These are phyloP conservation scores for Jatropha multifida DNA, from an alignment of 441 rosid genomes.

Conservation along the genomic window DNA sequence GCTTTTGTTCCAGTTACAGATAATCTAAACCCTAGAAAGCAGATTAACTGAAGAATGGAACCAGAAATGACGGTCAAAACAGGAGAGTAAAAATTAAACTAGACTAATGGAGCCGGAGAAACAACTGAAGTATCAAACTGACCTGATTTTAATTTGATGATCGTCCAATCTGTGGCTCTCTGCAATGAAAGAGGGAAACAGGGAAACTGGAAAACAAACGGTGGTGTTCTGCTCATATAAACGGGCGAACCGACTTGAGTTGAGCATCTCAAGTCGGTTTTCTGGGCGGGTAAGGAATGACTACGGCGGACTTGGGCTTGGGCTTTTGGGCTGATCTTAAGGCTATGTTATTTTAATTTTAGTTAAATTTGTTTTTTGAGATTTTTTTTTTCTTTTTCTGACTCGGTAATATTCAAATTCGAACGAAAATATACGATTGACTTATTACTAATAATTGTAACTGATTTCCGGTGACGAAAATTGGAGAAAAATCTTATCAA, in stretches of 20 bases:
- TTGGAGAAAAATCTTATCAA: too few relatives aligned
- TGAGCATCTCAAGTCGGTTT: too few relatives aligned
- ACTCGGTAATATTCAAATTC: too few relatives aligned
- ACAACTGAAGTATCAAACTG: background rate
- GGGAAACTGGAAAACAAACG: background rate
- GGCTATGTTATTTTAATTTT: too few relatives aligned
- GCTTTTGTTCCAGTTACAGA: background rate
- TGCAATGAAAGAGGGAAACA: background rate
- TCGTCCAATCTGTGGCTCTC: background rate
- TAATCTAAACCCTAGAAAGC: slow-evolving; percentile 4
- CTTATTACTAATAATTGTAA: too few relatives aligned
- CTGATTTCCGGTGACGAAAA: too few relatives aligned
- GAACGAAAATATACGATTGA: too few relatives aligned
- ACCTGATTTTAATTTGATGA: background rate
- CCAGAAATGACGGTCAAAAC: background rate
- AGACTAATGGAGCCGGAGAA: background rate
- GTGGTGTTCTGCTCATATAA: background rate
- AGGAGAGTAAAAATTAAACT: background rate
- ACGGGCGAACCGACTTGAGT: background rate
- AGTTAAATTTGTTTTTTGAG: too few relatives aligned
- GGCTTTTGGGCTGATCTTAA: too few relatives aligned
- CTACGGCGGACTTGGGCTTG: background rate
- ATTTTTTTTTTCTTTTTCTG: too few relatives aligned
- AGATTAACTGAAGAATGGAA: background rate
- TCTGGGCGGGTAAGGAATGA: too few relatives aligned